Base-by-base conservation (phyloP, 345 rosid genomes). In the Noccaea bulbosa region DNA sequence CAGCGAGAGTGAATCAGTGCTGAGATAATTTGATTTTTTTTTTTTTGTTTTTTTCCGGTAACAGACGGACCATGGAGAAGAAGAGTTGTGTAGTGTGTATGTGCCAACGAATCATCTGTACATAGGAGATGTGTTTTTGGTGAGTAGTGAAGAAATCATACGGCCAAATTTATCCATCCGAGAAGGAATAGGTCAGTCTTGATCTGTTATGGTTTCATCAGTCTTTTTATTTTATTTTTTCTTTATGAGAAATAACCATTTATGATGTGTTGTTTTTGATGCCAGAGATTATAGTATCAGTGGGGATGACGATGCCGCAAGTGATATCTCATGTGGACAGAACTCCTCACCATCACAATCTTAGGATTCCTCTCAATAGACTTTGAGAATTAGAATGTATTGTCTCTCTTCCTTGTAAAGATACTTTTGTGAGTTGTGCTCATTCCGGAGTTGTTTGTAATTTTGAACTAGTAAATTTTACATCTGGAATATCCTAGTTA, bases 241-340 rank as follows among this genome's bases (percentile, higher is more conserved):
- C 22, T 35, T 5, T 34, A 34, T 34, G 37, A 34, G 37, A 34
- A 34, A 6, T 1, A 20, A 35, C 39, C 39, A 35, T 62, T 50
- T 6, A 35, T 27, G 55, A 20, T 54, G 44, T 40, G 17, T 17
- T 65, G 71, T 17, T 34, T 34, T 62, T 59, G 39, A 16, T 61
- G n/a, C 69, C 91, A 91, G 96, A 91, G 79, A 91, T 91, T 37
- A 87, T 88, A 63, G 91, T 91, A 14, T 88, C 97, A 15, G 84
- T 87, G 0, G 97, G 97, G 11, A 91, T 91, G 97, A 84, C 97
- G 14, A 88, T 91, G 95, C 97, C 97, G 0, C 89, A 87, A 70
- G 79, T 87, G 53, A 77, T 91, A 60, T 81, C 95, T 72, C 84
- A 82, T 16, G 54, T 75, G 41, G 85, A 87, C 58, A 84, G 41